Evolutionary conservation across 1,284 basidiomycete genomes (phyloP).

Genomic region (Erythrobasidium hasegawianum): DNA sequence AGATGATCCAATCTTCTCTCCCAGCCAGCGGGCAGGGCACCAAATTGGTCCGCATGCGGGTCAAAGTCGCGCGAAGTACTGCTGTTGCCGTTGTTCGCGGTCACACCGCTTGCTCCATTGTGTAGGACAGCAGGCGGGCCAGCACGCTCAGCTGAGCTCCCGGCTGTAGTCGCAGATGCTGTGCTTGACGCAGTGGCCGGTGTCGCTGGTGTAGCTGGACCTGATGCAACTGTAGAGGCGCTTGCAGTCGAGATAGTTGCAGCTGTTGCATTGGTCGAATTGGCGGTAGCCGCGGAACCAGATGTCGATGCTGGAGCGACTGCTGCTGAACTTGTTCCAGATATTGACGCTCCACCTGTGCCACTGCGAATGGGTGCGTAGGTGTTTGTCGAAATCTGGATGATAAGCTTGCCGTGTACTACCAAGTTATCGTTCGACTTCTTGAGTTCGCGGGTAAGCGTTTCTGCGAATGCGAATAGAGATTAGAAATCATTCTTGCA

Average conservation of each 20-base stretch:
- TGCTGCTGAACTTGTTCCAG: slow-evolving; percentile 51
- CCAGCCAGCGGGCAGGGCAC: slow-evolving; percentile 83
- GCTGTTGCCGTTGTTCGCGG: slow-evolving; percentile 48
- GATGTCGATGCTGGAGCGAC: slow-evolving; percentile 39
- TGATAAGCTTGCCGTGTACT: slow-evolving; percentile 78
- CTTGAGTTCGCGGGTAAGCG: slow-evolving; percentile 74
- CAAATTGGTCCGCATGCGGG: slow-evolving; percentile 69
- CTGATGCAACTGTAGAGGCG: slow-evolving; percentile 28
- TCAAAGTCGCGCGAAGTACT: slow-evolving; percentile 71
- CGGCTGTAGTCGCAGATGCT: slow-evolving; percentile 8
- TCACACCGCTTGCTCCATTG: slow-evolving; percentile 21
- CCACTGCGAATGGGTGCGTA: slow-evolving; percentile 64
- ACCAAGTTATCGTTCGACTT: slow-evolving; percentile 81
- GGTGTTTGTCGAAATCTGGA: slow-evolving; percentile 78
- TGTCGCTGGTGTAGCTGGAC: slow-evolving; percentile 18
- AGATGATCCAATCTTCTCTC: slow-evolving; percentile 86
- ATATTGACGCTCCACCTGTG: slow-evolving; percentile 52
- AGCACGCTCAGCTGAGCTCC: slow-evolving; percentile 37
- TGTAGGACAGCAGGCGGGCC: slow-evolving; percentile 48
- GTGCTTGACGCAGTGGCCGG: slow-evolving; percentile 9
- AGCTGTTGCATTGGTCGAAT: slow-evolving; percentile 1
- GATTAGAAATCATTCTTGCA: neutral
- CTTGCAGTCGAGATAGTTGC: slow-evolving; percentile 20
- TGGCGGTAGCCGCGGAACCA: slow-evolving; percentile 49
- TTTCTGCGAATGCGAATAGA: slow-evolving; percentile 54